Evolutionary conservation across 345 rosid genomes (phyloP).

Genomic region (Eutrema heterophyllum): DNA sequence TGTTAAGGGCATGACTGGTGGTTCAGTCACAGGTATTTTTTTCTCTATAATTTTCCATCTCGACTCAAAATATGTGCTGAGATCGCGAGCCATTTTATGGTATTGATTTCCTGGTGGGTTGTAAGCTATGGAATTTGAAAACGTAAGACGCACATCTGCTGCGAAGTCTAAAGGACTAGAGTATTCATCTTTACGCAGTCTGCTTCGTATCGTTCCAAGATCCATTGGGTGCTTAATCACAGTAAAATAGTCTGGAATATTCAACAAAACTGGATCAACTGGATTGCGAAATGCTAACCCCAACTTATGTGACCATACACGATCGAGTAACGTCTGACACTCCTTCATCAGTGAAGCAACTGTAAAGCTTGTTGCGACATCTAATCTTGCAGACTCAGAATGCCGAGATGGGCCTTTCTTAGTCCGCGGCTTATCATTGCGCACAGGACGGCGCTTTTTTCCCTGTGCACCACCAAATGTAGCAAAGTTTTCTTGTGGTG

Average conservation of each 20-base stretch:
- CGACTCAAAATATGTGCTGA: slow-evolving; percentile 60
- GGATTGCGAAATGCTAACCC: slow-evolving; percentile 67
- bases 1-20: slow-evolving; percentile 29
- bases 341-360: slow-evolving; percentile 51
- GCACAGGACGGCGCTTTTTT: slow-evolving; percentile 49
- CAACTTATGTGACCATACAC: slow-evolving; percentile 58
- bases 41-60: slow-evolving; percentile 83
- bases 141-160: slow-evolving; percentile 76
- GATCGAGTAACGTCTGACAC: slow-evolving; percentile 53
- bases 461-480: slow-evolving; percentile 41
- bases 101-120: slow-evolving; percentile 78
- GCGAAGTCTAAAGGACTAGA: slow-evolving; percentile 62
- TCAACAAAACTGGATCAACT: slow-evolving; percentile 71
- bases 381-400: slow-evolving; percentile 29
- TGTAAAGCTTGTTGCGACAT: slow-evolving; percentile 30
- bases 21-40: slow-evolving; percentile 44
- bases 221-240: slow-evolving; percentile 93
- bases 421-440: slow-evolving; percentile 32
- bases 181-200: slow-evolving; percentile 49
- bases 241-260: slow-evolving; percentile 80
- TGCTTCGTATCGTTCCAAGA: slow-evolving; percentile 73
- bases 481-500: slow-evolving; percentile 31
- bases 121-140: slow-evolving; percentile 77
- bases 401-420: slow-evolving; percentile 42
- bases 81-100: slow-evolving; percentile 60